Evolutionary conservation across 1,284 basidiomycete genomes (phyloP), one percentile per base, ranked within the genome.

Genomic region (Rhodotorula sp.): DNA sequence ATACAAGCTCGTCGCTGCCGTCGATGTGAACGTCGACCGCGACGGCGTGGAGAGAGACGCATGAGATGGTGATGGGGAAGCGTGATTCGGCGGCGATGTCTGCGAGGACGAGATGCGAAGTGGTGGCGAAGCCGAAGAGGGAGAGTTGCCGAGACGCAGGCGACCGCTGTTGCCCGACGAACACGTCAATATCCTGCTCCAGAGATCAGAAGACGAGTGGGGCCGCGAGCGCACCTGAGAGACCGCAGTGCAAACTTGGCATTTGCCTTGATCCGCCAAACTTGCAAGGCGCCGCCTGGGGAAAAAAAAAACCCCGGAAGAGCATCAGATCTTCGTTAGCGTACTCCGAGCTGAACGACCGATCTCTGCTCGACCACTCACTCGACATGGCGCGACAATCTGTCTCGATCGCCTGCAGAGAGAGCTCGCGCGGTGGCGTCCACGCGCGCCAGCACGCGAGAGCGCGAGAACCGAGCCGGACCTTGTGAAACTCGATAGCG

Each of bases 211-310:
- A 12, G 49, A 39, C 20, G 16, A 4, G 4, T 5, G 10, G 2
- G 12, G 23, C 39, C 8, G 23, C 1, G n/a, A 21, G 6, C 43
- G n/a, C 12, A 56, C 57, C 48, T 68, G 31, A 58, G 18, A 7
- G 57, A 46, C 56, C 59, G 39, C n/a, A 68, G 31, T 52, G 62
- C 58, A 14, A 59, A n/a, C 62, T 62, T 47, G 10, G 62, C 63
- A 51, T 56, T 34, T 26, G 72, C 58, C 58, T 68, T 69, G 58
- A 71, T 65, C 8, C 63, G 56, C 74, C 74, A 76, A 10, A 70
- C 52, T 26, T 73, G 64, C 21, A 73, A 31, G 15, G 63, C 61
- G 20, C 64, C 63, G 26, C 54, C 63, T 64, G 34, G 23, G 39
- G 7, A 1, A 29, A 34, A 29, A 56, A 56, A n/a, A 7, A 10